These are phyloP conservation scores for Piloderma croceum DNA, from an alignment of 768 basidiomycete genomes.

Conservation along the genomic window DNA sequence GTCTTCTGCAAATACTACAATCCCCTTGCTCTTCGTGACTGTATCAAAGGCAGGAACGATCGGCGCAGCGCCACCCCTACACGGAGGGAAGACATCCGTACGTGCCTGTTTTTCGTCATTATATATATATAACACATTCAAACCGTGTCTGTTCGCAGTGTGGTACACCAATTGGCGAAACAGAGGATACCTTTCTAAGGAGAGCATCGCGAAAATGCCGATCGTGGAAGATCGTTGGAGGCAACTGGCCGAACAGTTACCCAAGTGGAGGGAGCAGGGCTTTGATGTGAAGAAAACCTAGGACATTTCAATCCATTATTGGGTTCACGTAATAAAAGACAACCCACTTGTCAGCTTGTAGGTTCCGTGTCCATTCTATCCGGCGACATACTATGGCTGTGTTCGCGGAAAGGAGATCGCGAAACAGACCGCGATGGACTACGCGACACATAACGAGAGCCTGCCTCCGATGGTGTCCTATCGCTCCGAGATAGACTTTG, in stretches of 20 bases:
- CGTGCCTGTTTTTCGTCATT: conserved; percentile 25
- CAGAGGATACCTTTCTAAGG: conserved; percentile 67
- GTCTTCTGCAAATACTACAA: conserved; percentile 93
- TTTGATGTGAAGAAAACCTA: conserved; percentile 23
- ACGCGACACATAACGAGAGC: conserved; percentile 59
- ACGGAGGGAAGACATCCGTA: conserved; percentile 80
- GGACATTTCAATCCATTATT: conserved; percentile 8
- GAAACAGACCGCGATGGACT: conserved; percentile 53
- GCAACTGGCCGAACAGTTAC: conserved; percentile 54
- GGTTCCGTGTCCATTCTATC: conserved; percentile 46
- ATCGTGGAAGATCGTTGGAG: conserved; percentile 69
- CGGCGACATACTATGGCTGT: conserved; percentile 54
- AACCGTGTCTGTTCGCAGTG: conserved; percentile 34
- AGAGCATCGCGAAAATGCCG: conserved; percentile 53
- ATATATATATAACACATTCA: conserved; percentile 4
- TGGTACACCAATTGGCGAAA: conserved; percentile 76
- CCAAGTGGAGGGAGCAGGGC: conserved; percentile 24
- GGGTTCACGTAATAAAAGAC: conserved; percentile 16
- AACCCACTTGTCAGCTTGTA: no score
- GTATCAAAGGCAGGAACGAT: conserved; percentile 66
- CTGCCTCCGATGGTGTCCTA: conserved; percentile 38
- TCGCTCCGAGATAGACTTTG: conserved; percentile 22
- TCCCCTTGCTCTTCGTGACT: conserved; percentile 73
- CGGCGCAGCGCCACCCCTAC: conserved; percentile 73
- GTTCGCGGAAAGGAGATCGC: conserved; percentile 42